Base-by-base conservation (phyloP, 1,284 basidiomycete genomes). In the Laetiporus sulphureus region DNA sequence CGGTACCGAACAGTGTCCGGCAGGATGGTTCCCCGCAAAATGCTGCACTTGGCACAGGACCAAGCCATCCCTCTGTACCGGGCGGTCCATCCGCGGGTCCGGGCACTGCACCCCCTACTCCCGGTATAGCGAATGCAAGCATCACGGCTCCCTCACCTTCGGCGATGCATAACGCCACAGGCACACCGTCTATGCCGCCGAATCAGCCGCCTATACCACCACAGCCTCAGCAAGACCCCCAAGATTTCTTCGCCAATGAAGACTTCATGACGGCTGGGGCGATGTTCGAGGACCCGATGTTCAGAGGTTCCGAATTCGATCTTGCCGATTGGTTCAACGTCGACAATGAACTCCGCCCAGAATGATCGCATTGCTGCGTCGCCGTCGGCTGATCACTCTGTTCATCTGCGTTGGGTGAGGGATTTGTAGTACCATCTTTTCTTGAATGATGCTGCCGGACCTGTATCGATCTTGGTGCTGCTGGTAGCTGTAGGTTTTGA, bases 261-360 rank as follows among this genome's bases (percentile, higher is more conserved):
- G 33, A 36, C 34, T 47, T 47, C 36, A 35, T 42, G 21, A 21
- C 23, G 23, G 29, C 22, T 13, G 32, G 35, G 11, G 30, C 35
- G 32, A 30, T 21, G 20, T 70, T 77, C 36, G 70, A 74, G 39
- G 54, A 57, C 15, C 34, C 41, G 3, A 38, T 73, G 27, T 73
- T 76, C 57, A n/a, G 65, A 72, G 29, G 44, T 45, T 37, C 47
- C 49, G 20, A 30, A 78, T 52, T 81, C 52, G 79, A 80, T 51
- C 82, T 82, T 58, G 74, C 75, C 38, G 75, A 79, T 50, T 83
- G 79, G 79, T 81, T 83, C 51, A 76, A 76, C 54, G 70, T 52
- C 11, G 54, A 54, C 39, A 49, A 38, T 32, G 36, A 6, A 33
- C 36, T 42, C 36, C 21, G 25, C 36, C 18, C 32, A 13, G n/a